phyloP scores from a whole-genome alignment of 2,329 filamentous ascomycete genomes.

The Cryphonectria radicalis region DNA sequence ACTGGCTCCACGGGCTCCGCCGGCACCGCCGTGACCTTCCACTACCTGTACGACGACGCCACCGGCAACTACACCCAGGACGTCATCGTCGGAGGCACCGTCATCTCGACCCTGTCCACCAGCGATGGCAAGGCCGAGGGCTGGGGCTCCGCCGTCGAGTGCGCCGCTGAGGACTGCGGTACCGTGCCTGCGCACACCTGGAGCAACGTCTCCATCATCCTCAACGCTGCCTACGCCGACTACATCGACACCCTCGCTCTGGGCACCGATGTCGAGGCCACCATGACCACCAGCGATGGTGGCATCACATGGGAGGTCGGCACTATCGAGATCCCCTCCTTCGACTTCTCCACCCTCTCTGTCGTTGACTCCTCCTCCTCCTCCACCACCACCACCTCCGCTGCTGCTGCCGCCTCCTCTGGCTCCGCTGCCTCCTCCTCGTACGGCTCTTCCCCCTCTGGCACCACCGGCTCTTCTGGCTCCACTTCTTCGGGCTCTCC shows the following conservation, averaged over 20 bases:
- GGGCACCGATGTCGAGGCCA: slow-evolving; percentile 19
- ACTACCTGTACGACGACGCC: slow-evolving; percentile 41
- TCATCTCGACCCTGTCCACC: slow-evolving; percentile 50
- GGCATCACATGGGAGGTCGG: slow-evolving; percentile 28
- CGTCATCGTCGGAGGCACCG: slow-evolving; percentile 40
- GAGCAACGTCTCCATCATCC: slow-evolving; percentile 29
- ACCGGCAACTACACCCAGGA: slow-evolving; percentile 47
- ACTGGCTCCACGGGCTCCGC: slow-evolving; percentile 33
- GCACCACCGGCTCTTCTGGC: background rate
- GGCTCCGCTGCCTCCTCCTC: background rate
- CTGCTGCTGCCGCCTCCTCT: background rate
- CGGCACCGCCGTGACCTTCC: slow-evolving; percentile 45
- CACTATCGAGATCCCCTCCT: slow-evolving; percentile 29
- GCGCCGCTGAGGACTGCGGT: slow-evolving; percentile 79
- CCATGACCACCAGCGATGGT: slow-evolving; percentile 26
- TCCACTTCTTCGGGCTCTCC: slow-evolving; percentile 9
- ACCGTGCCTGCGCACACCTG: slow-evolving; percentile 28
- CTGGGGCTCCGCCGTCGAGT: slow-evolving; percentile 55
- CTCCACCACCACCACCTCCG: background rate
- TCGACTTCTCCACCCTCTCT: slow-evolving; percentile 13
- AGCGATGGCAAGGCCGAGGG: slow-evolving; percentile 46
- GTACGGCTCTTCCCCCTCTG: slow-evolving; percentile 7
- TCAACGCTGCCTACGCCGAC: slow-evolving; percentile 21
- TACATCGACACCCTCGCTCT: slow-evolving; percentile 24
- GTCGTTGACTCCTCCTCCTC: background rate